Conservation (phyloP, 1,284 basidiomycete genomes). For the Papiliotrema laurentii region DNA sequence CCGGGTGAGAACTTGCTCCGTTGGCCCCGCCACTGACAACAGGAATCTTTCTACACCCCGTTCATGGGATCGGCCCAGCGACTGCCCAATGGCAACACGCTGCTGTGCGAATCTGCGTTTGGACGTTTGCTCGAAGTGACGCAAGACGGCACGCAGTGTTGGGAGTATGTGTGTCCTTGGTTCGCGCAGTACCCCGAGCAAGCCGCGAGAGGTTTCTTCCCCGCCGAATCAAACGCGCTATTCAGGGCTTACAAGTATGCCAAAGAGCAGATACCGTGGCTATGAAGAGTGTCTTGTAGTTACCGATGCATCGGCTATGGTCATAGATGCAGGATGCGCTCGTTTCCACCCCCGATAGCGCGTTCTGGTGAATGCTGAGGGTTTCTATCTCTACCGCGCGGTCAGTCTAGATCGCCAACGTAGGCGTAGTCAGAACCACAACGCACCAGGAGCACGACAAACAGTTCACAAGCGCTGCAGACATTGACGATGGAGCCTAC, state of each 20-base stretch:
- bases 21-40: background rate
- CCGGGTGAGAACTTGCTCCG: conserved; percentile 2
- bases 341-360: no score
- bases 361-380: no score
- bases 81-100: conserved; percentile 17
- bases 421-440: no score
- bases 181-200: conserved; percentile 17
- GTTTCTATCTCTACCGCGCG: no score
- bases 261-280: conserved; percentile 19
- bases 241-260: conserved; percentile 21
- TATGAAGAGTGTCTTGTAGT: no score
- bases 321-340: no score
- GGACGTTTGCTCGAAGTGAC: conserved; percentile 16
- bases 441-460: no score
- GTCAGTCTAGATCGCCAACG: no score
- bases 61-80: conserved; percentile 22
- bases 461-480: no score
- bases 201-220: conserved; percentile 15
- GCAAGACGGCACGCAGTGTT: conserved; percentile 9
- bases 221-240: conserved; percentile 14
- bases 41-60: conserved; percentile 21
- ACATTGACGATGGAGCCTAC: no score
- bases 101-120: conserved; percentile 16
- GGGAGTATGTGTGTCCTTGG: conserved; percentile 20
- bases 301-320: no score